Base-by-base conservation (phyloP, 2,329 filamentous ascomycete species). In the Biscogniauxia marginata region DNA sequence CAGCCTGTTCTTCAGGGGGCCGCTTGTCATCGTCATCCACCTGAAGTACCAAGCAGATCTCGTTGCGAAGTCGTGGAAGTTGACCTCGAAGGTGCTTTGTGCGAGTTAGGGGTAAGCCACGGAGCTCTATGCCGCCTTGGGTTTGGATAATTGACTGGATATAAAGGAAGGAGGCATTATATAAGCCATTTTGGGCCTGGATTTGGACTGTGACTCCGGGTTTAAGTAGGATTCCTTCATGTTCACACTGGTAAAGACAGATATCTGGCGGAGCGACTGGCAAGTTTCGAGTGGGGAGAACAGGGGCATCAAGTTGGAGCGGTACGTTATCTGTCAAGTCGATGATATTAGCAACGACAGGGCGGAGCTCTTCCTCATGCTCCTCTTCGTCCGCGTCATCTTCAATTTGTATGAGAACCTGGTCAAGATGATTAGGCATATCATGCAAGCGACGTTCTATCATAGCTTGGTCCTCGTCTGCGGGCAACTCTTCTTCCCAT, bases 81-180 rank as follows among this genome's bases (percentile, higher is more conserved):
- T 61, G 62, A 2, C 68, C 67, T 19, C 66, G 62, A 8, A 71
- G 56, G 18, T 69, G 59, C 44, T 63, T 65, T 18, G 62, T 59
- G 1, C 70, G 66, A 1, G 70, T 70, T 2, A 70, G 52, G 11
- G 68, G 65, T 4, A 70, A 58, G 0, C 70, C 70, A n/a, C 65
- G 66, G n/a, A 72, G 56, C 7, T 58, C 43, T 3, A 67, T 47
- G 8, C 57, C 64, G 7, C 47, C 18, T 7, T 53, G 24, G 1
- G 60, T 61, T 7, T 48, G 25, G 2, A 68, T 58, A 21, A 71
- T 65, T 11, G 53, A 43, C 43, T 63, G 57, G 20, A 71, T 62
- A 11, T 51, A 25, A 1, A 71, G 56, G 55, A 70, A 71, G 13
- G 64, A 63, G 4, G 64, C 55, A 6, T 62, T 55, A 34, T 56